These are phyloP conservation scores for Creolimax fragrantissima DNA, from an alignment of 78 protist species.

Conservation along the genomic window DNA sequence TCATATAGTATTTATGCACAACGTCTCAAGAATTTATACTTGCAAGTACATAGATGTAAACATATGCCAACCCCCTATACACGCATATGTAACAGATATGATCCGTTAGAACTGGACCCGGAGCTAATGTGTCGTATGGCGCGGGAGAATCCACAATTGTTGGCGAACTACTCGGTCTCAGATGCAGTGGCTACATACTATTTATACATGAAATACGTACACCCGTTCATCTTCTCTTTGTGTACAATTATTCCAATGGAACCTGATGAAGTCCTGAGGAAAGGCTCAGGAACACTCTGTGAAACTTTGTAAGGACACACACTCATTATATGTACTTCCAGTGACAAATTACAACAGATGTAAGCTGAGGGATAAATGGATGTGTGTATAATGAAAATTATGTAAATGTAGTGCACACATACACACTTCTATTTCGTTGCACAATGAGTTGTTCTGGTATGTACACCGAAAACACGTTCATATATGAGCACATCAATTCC, in stretches of 20 bases:
- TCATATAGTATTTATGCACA: too few species aligned
- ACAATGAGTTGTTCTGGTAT: too few species aligned
- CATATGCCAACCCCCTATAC: background rate
- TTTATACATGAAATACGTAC: slow-evolving; percentile 91
- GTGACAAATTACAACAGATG: background rate
- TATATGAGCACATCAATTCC: too few species aligned
- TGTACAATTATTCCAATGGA: slow-evolving; percentile 94
- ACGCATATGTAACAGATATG: slow-evolving; percentile 46
- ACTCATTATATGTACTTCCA: background rate
- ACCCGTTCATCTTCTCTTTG: slow-evolving; percentile 96
- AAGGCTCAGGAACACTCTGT: slow-evolving; percentile 98
- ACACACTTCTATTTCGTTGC: too few species aligned
- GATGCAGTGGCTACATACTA: slow-evolving; percentile 99
- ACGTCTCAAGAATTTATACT: too few species aligned
- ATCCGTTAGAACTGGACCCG: slow-evolving; percentile 96
- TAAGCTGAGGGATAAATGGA: background rate
- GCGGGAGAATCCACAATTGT: slow-evolving; percentile 55
- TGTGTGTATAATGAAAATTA: background rate
- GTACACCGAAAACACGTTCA: too few species aligned
- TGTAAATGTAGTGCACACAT: too few species aligned
- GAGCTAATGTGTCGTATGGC: slow-evolving; percentile 93
- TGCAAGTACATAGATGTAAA: background rate
- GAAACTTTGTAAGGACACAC: slow-evolving; percentile 74
- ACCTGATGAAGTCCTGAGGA: slow-evolving; percentile 93
- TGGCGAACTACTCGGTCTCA: slow-evolving; percentile 98